Evolutionary conservation across 2,329 filamentous ascomycete genomes (phyloP).

Genomic region (Alternaria longipes): DNA sequence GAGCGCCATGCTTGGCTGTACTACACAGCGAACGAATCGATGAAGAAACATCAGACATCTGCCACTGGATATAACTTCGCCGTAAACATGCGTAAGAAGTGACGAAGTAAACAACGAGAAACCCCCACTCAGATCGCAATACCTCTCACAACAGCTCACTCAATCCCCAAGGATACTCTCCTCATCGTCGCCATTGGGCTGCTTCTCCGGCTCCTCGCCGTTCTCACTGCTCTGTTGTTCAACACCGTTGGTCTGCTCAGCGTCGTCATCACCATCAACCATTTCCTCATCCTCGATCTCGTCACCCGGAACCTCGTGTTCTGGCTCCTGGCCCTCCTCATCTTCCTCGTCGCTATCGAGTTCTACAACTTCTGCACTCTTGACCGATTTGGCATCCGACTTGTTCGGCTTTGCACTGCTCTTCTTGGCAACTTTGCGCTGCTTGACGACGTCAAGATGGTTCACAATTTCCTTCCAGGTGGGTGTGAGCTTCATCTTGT

Average conservation of each 20-base stretch:
- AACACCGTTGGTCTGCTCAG: constrained; percentile 54
- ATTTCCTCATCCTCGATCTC: constrained; percentile 53
- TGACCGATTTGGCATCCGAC: constrained; percentile 52
- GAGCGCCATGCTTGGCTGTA: constrained; percentile 21
- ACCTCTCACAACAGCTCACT: background rate
- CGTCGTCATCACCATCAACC: constrained; percentile 46
- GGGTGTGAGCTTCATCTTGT: constrained; percentile 79
- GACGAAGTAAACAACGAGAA: background rate
- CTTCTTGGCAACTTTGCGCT: constrained; percentile 49
- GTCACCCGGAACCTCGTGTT: constrained; percentile 36
- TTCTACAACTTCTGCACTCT: constrained; percentile 50
- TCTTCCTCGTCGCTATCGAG: constrained; percentile 48
- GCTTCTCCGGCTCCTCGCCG: constrained; percentile 35
- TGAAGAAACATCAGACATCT: background rate
- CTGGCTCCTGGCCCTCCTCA: constrained; percentile 32
- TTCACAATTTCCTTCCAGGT: constrained; percentile 87
- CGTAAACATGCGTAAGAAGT: constrained; percentile 1
- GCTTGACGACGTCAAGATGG: constrained; percentile 72
- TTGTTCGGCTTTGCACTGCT: constrained; percentile 44
- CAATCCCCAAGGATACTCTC: constrained; percentile 57
- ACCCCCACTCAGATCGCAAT: constrained; percentile 4
- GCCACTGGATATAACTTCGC: constrained; percentile 1
- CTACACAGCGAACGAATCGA: background rate
- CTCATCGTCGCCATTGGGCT: constrained; percentile 49
- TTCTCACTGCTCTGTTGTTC: constrained; percentile 41